Conservation (phyloP, 768 basidiomycete genomes). For the Termitomyces sp. region DNA sequence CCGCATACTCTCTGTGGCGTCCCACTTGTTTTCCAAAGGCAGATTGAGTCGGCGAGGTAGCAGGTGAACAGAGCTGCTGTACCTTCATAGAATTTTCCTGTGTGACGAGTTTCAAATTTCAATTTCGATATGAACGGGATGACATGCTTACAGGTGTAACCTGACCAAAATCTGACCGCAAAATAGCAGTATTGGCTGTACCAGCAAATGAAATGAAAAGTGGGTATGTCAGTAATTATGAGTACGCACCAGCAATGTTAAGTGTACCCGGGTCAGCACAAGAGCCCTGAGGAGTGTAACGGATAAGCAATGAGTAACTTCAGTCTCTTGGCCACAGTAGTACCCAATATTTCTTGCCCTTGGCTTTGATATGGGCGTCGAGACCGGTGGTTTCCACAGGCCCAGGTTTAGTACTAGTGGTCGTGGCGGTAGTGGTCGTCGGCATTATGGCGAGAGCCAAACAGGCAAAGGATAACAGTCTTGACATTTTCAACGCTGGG, state of each 20-base stretch:
- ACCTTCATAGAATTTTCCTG: conserved; percentile 5
- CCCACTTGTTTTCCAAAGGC: not conserved
- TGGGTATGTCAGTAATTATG: not conserved
- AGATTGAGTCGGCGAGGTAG: not conserved
- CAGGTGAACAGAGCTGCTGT: not conserved
- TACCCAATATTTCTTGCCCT: conserved; percentile 4
- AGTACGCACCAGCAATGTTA: not conserved
- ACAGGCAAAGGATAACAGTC: not conserved
- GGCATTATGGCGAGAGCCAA: not conserved
- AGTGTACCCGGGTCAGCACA: not conserved
- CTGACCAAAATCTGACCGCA: not conserved
- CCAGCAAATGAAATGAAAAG: not conserved
- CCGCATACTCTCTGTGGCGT: conserved; percentile 1
- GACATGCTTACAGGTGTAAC: not conserved
- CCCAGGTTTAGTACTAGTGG: not conserved
- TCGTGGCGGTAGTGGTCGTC: not conserved
- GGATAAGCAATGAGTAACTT: not conserved
- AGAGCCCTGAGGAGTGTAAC: not conserved
- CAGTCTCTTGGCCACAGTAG: not conserved
- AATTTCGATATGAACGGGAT: not conserved
- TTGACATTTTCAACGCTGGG: not conserved
- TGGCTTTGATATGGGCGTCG: not conserved
- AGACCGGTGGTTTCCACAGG: not conserved
- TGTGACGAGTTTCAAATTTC: not conserved
- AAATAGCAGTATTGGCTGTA: not conserved